A percentile compares a stretch with the other conserved stretches of the same genome.
These are phyloP conservation scores for Nakaseomyces uthaithaninus DNA, from an alignment of 1,139 yeast species.

Conservation along the genomic window DNA sequence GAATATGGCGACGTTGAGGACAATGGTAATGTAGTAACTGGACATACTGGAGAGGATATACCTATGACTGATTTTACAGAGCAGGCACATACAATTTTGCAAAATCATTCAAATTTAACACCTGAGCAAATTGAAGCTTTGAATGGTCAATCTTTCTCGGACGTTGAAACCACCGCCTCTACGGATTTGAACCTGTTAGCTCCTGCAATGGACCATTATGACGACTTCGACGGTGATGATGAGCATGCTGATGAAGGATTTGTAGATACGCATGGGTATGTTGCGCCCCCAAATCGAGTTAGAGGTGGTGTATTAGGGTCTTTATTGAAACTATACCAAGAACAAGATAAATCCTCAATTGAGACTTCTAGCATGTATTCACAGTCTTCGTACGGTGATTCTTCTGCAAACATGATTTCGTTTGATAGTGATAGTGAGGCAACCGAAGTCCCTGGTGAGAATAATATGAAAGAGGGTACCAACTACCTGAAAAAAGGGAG, in stretches of 20 bases:
- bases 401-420: neutral
- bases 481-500: neutral
- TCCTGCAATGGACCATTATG: slow-evolving; percentile 21
- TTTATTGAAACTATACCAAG: slow-evolving; percentile 56
- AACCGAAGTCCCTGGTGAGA: neutral
- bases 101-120: slow-evolving; percentile 21
- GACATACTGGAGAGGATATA: slow-evolving; percentile 12
- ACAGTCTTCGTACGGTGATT: neutral
- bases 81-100: slow-evolving; percentile 27
- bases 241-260: slow-evolving; percentile 13
- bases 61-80: slow-evolving; percentile 20
- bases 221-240: slow-evolving; percentile 20
- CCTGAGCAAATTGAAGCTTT: slow-evolving; percentile 9
- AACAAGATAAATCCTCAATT: slow-evolving; percentile 9
- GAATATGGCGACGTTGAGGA: slow-evolving; percentile 12
- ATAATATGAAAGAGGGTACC: neutral
- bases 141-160: slow-evolving; percentile 6
- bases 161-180: slow-evolving; percentile 12
- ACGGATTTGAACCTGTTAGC: slow-evolving; percentile 32
- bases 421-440: slow-evolving; percentile 32
- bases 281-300: slow-evolving; percentile 66
- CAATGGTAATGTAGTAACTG: slow-evolving; percentile 10
- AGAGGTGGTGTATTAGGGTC: slow-evolving; percentile 81
- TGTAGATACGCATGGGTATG: slow-evolving; percentile 39
- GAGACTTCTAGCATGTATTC: slow-evolving; percentile 5